Percentiles rank a stretch among this genome's conserved stretches.
These are phyloP conservation scores for Hypoxylon rickii DNA, from an alignment of 495 filamentous ascomycete species.

Conservation along the genomic window DNA sequence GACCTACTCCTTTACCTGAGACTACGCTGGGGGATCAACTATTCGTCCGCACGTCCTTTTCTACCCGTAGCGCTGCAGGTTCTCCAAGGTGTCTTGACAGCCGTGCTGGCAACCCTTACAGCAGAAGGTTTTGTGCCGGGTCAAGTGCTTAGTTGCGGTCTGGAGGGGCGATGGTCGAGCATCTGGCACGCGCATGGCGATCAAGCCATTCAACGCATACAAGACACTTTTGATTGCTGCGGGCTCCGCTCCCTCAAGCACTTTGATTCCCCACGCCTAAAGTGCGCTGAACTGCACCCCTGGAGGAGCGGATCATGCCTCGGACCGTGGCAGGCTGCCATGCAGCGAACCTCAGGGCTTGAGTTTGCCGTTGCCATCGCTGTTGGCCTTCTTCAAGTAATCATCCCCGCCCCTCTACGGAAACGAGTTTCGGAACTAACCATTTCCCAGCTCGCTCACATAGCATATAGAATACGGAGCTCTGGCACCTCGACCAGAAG, in stretches of 20 bases:
- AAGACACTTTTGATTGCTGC: slow-evolving; percentile 68
- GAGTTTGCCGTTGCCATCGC: slow-evolving; percentile 32
- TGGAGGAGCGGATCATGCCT: slow-evolving; percentile 23
- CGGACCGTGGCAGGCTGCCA: slow-evolving; percentile 30
- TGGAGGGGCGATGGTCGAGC: slow-evolving; percentile 58
- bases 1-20: slow-evolving; percentile 18
- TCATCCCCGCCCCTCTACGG: neutral
- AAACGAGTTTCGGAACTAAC: neutral
- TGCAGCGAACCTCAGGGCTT: slow-evolving; percentile 33
- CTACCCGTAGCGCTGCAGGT: slow-evolving; percentile 45
- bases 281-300: slow-evolving; percentile 4
- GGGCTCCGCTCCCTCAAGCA: slow-evolving; percentile 61
- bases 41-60: slow-evolving; percentile 35
- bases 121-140: slow-evolving; percentile 58
- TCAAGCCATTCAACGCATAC: slow-evolving; percentile 60
- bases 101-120: slow-evolving; percentile 60
- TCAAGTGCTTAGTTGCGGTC: slow-evolving; percentile 51
- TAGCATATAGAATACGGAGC: slow-evolving; percentile 14
- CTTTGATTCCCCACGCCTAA: slow-evolving; percentile 53
- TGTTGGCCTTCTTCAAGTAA: slow-evolving; percentile 41
- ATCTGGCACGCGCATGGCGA: slow-evolving; percentile 55
- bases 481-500: neutral
- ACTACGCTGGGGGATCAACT: slow-evolving; percentile 1
- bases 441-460: slow-evolving; percentile 10
- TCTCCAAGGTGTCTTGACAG: slow-evolving; percentile 53